Evolutionary conservation across 1,284 basidiomycete species (phyloP), one percentile per base, ranked within the genome.

Genomic region (Sphagnurus paluster): DNA sequence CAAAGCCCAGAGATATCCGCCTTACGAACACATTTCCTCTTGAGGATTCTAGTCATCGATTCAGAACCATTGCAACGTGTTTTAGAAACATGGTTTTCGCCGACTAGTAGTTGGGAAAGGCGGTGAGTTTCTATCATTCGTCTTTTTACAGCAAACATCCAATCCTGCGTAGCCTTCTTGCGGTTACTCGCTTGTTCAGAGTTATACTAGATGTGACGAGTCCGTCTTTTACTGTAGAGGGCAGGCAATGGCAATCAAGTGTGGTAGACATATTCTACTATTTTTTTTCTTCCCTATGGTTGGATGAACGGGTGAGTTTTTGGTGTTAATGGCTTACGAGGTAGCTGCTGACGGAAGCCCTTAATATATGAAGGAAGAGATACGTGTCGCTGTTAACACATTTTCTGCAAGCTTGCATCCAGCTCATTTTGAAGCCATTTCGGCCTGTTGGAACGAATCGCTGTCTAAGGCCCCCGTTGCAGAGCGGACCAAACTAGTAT

Each of bases 211-310:
- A 87, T 56, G 70, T 83, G 4, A 82, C 75, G 10, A 82, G 74
- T 50, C 77, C 80, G 1, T 69, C 71, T 0, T 84, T 86, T 56
- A 60, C 64, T 29, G 69, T 85, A 1, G 81, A 84, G 55, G 81
- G 76, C 45, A 71, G 79, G 11, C 82, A 84, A 60, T 87, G 84
- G 83, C 72, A 76, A 19, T 74, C 79, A 2, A 79, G 74, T 39
- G 70, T 85, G 4, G 71, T 72, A 13, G 74, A 76, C 34, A 65
- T 85, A 30, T 84, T 87, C 57, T 70, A 70, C 35, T 64, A 66
- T 21, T 87, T 78, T 63, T 87, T 88, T 55, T 67, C 68, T n/a
- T 60, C 76, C 2, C 53, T 85, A 35, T 87, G 84, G 85, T 57
- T 64, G n/a, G 84, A 87, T 55, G 70, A 77, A 36, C 70, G 71